Evolutionary conservation across 2,329 filamentous ascomycete genomes (phyloP), one percentile per base, ranked within the genome.

Genomic region (Aspergillus eucalypticola): DNA sequence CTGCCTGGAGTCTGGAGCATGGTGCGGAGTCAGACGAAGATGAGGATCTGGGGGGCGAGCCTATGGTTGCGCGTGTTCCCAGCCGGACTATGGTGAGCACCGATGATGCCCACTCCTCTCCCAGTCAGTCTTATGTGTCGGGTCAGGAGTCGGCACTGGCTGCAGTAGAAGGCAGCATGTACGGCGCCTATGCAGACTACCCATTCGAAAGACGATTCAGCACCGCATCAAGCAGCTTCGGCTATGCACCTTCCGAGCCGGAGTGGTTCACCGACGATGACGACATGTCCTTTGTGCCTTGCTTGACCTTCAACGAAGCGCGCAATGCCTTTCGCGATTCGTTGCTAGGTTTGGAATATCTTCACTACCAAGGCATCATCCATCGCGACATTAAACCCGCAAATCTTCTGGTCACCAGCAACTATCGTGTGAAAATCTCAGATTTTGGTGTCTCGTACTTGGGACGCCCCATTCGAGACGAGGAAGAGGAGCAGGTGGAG

Each of bases 381-480:
- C 90, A 94, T 70, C 86, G 90, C 53, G 90, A 94, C 70, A 93
- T 94, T 75, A 94, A 93, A 72, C 90, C 90, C 1, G 93, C 94
- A 39, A 98, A 98, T 73, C 83, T 99, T 6, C 82, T 99, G 6
- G 92, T 94, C 81, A 96, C 92, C 54, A 88, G 82, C 68, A 89
- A 92, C 64, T 88, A 93, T 67, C 88, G 89, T 13, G 91, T 97
- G 71, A 99, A 99, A 81, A 99, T 99, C 62, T 98, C 95, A 5
- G 95, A 99, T 72, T 99, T 99, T 79, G 95, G 95, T 32, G 95
- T 99, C 1, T 99, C 95, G 1, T 99, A 98, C 75, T 91, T 99
- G 64, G 95, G 95, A 27, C 88, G 92, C 54, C 92, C 92, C 1
- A 90, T 93, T 60, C 85, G 91, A 41, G 91, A 96, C 50, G 90